Percentiles rank a stretch among this genome's conserved stretches.
These are phyloP conservation scores for Leersia perrieri DNA, from an alignment of 176 grass and related monocot genomes.

Conservation along the genomic window DNA sequence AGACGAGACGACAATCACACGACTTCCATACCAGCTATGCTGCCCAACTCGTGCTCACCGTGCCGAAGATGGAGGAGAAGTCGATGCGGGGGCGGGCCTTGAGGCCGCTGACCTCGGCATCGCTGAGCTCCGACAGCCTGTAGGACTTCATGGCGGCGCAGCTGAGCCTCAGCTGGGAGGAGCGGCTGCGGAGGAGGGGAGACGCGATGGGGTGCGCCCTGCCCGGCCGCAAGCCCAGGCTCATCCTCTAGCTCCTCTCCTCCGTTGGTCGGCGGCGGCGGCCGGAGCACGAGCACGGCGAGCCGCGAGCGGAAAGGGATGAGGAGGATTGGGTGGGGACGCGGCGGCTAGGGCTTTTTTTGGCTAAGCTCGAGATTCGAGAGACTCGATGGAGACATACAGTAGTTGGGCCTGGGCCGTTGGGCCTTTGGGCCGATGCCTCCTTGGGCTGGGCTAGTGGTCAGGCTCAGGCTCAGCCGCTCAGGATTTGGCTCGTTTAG, in stretches of 20 bases:
- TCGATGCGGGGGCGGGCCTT: conserved; percentile 88
- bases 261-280: neutral
- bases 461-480: too few species aligned
- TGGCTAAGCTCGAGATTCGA: neutral
- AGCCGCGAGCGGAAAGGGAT: neutral
- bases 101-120: conserved; percentile 62
- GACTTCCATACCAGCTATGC: neutral
- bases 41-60: conserved; percentile 36
- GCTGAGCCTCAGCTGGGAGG: conserved; percentile 5
- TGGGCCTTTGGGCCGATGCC: neutral
- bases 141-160: conserved; percentile 87
- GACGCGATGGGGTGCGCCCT: neutral
- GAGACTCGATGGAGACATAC: too few species aligned
- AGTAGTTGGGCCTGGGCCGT: too few species aligned
- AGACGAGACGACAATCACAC: neutral
- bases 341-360: neutral
- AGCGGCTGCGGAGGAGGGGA: neutral
- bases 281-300: neutral
- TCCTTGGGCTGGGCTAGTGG: neutral
- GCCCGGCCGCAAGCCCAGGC: neutral
- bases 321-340: neutral
- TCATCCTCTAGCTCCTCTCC: neutral
- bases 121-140: conserved; percentile 68
- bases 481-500: too few species aligned
- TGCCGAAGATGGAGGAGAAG: conserved; percentile 88